phyloP scores from a whole-genome alignment of 306 rosid genomes.

The Vigna nakashimae region DNA sequence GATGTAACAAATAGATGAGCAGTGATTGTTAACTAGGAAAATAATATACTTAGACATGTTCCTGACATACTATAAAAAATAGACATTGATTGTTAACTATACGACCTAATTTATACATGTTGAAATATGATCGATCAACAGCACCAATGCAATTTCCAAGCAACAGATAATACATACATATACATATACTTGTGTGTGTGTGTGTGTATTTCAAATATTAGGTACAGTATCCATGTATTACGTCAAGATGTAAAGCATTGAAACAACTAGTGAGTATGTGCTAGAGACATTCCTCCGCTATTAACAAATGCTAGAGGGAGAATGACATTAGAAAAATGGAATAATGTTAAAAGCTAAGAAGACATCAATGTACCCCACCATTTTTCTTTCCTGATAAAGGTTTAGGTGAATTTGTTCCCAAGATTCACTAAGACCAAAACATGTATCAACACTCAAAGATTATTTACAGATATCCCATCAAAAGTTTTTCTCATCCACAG shows the following conservation, averaged over 20 bases:
- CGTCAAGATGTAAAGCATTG: not conserved
- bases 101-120: not conserved
- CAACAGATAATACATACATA: too few species aligned
- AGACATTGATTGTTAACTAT: not conserved
- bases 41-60: not conserved
- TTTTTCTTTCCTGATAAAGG: not conserved
- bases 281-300: too few species aligned
- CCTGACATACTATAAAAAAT: not conserved
- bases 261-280: not conserved
- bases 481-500: not conserved
- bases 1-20: not conserved
- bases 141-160: not conserved
- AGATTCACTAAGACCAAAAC: not conserved
- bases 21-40: not conserved
- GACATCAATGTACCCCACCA: not conserved
- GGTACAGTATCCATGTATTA: not conserved
- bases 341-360: not conserved
- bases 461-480: not conserved
- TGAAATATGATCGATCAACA: not conserved
- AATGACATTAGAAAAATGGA: not conserved
- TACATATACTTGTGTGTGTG: too few species aligned
- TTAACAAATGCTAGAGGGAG: not conserved
- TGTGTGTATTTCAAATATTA: not conserved
- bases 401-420: not conserved
- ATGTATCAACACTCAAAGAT: not conserved